These are phyloP conservation scores for Lactarius trivialis DNA, from an alignment of 768 basidiomycete species.

Conservation along the genomic window DNA sequence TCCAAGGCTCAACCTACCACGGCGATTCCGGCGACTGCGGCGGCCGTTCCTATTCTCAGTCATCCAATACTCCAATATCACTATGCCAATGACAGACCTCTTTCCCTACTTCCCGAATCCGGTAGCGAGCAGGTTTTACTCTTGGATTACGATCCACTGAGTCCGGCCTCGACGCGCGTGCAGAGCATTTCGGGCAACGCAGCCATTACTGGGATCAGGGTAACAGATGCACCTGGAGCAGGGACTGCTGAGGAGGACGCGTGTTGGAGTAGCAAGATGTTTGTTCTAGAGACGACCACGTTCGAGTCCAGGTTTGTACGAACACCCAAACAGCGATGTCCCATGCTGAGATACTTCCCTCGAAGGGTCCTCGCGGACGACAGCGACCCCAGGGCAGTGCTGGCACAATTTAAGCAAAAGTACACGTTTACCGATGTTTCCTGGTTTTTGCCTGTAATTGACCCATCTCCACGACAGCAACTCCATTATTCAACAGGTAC, in stretches of 20 bases:
- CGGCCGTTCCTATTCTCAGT: constrained; percentile 36
- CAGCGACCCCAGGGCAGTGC: constrained; percentile 43
- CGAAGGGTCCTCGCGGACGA: constrained; percentile 30
- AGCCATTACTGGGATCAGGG: constrained; percentile 51
- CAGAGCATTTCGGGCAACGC: constrained; percentile 45
- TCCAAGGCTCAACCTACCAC: constrained; percentile 36
- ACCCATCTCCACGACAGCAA: constrained; percentile 35
- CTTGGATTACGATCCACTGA: constrained; percentile 55
- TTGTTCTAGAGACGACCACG: constrained; percentile 59
- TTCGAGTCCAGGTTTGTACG: constrained; percentile 40
- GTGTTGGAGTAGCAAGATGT: constrained; percentile 57
- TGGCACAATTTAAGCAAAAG: constrained; percentile 68
- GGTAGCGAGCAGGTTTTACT: constrained; percentile 68
- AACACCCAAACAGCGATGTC: neutral
- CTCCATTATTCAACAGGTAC: constrained; percentile 45
- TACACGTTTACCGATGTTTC: constrained; percentile 23
- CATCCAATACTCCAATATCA: constrained; percentile 78
- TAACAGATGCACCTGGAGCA: constrained; percentile 70
- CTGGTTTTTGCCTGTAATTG: constrained; percentile 5
- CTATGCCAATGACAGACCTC: constrained; percentile 71
- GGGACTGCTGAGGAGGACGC: constrained; percentile 42
- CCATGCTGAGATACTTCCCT: neutral
- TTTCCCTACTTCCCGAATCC: constrained; percentile 53
- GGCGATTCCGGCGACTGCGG: constrained; percentile 29
- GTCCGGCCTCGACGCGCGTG: constrained; percentile 36